Evolutionary conservation across 164 flowering plant genomes (phyloP).

Genomic region (Macadamia integrifolia): DNA sequence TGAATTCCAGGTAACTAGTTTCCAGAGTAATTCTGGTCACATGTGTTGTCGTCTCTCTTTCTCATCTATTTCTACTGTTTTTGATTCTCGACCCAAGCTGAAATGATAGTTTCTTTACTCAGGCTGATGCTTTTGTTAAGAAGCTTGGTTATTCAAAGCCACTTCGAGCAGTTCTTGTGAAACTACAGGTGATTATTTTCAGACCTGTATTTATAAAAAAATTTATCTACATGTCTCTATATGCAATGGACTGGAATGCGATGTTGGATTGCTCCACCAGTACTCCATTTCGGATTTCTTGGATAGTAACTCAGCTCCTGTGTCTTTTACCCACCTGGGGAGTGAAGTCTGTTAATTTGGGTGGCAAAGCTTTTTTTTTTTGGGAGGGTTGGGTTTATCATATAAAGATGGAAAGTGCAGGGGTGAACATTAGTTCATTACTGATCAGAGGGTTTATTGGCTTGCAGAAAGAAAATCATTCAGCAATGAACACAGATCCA

Average conservation of each 20-base stretch:
- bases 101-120: neutral
- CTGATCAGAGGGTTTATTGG: neutral
- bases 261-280: too few relatives aligned
- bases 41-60: neutral
- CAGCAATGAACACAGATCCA: constrained; percentile 96
- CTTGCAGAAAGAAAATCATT: constrained; percentile 88
- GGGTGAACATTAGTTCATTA: neutral
- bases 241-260: too few relatives aligned
- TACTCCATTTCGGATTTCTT: too few relatives aligned
- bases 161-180: constrained; percentile 84
- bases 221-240: too few relatives aligned
- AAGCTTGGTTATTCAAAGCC: constrained; percentile 69
- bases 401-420: too few relatives aligned
- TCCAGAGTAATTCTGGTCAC: neutral
- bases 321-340: too few relatives aligned
- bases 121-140: constrained; percentile 99
- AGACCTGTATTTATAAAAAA: too few relatives aligned
- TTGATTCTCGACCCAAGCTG: constrained; percentile 2
- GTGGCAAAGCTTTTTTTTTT: too few relatives aligned
- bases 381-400: too few relatives aligned
- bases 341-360: too few relatives aligned
- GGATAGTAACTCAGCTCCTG: too few relatives aligned
- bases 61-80: neutral
- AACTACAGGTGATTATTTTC: constrained; percentile 61
- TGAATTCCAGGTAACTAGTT: constrained; percentile 78